Percentiles rank a stretch among this genome's conserved stretches.
These are phyloP conservation scores for Panicum hallii DNA, from an alignment of 202 grass and related monocot species.

Conservation along the genomic window DNA sequence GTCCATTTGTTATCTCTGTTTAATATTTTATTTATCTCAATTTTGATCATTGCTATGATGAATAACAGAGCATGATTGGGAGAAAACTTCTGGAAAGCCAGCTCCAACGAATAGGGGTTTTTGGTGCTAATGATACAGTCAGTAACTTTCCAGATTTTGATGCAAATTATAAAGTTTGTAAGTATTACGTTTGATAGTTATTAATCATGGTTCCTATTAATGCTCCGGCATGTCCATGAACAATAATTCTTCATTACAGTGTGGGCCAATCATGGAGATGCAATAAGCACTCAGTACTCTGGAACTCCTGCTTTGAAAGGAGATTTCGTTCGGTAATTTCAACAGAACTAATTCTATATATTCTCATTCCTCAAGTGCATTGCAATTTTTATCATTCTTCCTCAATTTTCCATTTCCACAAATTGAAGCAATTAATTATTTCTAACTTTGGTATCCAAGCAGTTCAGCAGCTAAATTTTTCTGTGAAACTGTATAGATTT, in stretches of 20 bases:
- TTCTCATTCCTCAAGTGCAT: neutral
- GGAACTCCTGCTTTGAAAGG: slow-evolving; percentile 98
- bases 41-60: slow-evolving; percentile 16
- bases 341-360: neutral
- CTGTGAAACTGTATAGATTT: neutral
- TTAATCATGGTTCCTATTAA: slow-evolving; percentile 23
- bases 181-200: slow-evolving; percentile 51
- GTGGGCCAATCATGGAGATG: slow-evolving; percentile 99
- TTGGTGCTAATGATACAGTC: slow-evolving; percentile 63
- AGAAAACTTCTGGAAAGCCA: slow-evolving; percentile 90
- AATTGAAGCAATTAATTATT: neutral
- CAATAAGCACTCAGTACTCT: slow-evolving; percentile 97
- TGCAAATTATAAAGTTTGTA: slow-evolving; percentile 86
- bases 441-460: neutral
- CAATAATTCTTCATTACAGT: slow-evolving; percentile 58
- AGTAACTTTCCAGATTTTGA: slow-evolving; percentile 73
- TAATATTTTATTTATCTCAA: neutral
- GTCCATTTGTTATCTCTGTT: neutral
- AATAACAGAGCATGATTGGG: slow-evolving; percentile 83
- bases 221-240: slow-evolving; percentile 3
- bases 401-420: neutral
- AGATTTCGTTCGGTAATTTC: slow-evolving; percentile 91
- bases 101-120: slow-evolving; percentile 65
- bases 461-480: slow-evolving; percentile 4
- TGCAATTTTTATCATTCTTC: neutral